phyloP scores from a whole-genome alignment of 1,284 basidiomycete genomes.

The Neolentinus lepideus region DNA sequence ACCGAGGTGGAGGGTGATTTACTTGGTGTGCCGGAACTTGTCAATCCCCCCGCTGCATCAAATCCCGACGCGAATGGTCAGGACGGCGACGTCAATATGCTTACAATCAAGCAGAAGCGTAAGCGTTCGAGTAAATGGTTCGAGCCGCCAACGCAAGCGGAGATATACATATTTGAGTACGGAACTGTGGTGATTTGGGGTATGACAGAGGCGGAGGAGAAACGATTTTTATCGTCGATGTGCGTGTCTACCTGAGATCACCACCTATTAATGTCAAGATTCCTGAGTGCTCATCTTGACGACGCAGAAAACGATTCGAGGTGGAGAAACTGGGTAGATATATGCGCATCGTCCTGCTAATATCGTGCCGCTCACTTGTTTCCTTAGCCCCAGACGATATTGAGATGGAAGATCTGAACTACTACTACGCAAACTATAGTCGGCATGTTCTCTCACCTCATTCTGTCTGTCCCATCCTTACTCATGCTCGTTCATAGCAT shows the following conservation, averaged over 20 bases:
- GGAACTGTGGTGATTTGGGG: constrained; percentile 96
- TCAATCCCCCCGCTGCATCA: constrained; percentile 18
- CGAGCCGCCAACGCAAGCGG: constrained; percentile 64
- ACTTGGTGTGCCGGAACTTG: constrained; percentile 65
- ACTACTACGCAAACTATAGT: constrained; percentile 95
- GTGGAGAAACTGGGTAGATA: constrained; percentile 74
- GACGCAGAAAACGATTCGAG: constrained; percentile 81
- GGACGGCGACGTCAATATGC: constrained; percentile 24
- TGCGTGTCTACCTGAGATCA: constrained; percentile 32
- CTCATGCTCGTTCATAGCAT: constrained; percentile 48
- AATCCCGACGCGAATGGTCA: constrained; percentile 5
- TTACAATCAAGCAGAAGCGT: constrained; percentile 29
- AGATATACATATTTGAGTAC: constrained; percentile 92
- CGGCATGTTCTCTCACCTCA: constrained; percentile 42
- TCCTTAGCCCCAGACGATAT: constrained; percentile 67
- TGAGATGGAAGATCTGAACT: constrained; percentile 96
- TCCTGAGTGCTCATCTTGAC: constrained; percentile 9
- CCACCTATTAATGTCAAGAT: not conserved
- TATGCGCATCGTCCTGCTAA: constrained; percentile 1
- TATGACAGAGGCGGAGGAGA: constrained; percentile 91
- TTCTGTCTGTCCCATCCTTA: constrained; percentile 3
- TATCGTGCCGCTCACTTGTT: not conserved
- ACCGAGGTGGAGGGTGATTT: constrained; percentile 48
- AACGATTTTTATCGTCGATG: constrained; percentile 83
- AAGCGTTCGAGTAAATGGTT: constrained; percentile 56